A percentile compares a stretch with the other conserved stretches of the same genome.
Conservation (phyloP, 129 eudicot species). For the Chrysanthemum makinoi region DNA sequence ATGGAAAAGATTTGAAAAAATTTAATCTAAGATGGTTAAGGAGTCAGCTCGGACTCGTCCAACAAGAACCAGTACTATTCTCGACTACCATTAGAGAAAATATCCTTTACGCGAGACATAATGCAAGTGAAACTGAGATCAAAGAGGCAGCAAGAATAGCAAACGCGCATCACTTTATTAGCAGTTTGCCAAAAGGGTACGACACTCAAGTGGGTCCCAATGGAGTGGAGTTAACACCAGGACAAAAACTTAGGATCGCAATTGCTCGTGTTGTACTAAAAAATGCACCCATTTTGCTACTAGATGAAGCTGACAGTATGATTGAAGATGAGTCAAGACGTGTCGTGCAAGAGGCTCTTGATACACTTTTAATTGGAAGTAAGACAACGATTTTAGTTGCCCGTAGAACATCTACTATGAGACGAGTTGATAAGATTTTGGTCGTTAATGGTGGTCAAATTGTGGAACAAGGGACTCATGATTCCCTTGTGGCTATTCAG, state of each 20-base stretch:
- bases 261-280: slow-evolving; percentile 63
- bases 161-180: slow-evolving; percentile 65
- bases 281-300: slow-evolving; percentile 62
- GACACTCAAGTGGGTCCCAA: slow-evolving; percentile 55
- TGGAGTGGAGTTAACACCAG: slow-evolving; percentile 56
- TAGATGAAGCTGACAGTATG: slow-evolving; percentile 50
- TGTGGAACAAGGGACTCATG: slow-evolving; percentile 64
- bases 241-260: slow-evolving; percentile 55
- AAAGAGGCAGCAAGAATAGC: slow-evolving; percentile 66
- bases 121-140: slow-evolving; percentile 60
- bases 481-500: slow-evolving; percentile 37
- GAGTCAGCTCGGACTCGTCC: slow-evolving; percentile 58
- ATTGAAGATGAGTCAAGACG: slow-evolving; percentile 60
- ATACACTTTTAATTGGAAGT: slow-evolving; percentile 54
- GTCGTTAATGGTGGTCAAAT: slow-evolving; percentile 61
- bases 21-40: slow-evolving; percentile 62
- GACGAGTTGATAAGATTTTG: slow-evolving; percentile 55
- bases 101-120: slow-evolving; percentile 47
- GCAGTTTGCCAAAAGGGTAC: slow-evolving; percentile 65
- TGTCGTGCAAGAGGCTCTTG: slow-evolving; percentile 67
- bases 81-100: slow-evolving; percentile 68
- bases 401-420: slow-evolving; percentile 61
- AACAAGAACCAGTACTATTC: slow-evolving; percentile 64
- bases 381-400: slow-evolving; percentile 63
- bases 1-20: slow-evolving; percentile 50